Evolutionary conservation across 1,284 basidiomycete genomes (phyloP).

Genomic region (Polyporus tsugae): DNA sequence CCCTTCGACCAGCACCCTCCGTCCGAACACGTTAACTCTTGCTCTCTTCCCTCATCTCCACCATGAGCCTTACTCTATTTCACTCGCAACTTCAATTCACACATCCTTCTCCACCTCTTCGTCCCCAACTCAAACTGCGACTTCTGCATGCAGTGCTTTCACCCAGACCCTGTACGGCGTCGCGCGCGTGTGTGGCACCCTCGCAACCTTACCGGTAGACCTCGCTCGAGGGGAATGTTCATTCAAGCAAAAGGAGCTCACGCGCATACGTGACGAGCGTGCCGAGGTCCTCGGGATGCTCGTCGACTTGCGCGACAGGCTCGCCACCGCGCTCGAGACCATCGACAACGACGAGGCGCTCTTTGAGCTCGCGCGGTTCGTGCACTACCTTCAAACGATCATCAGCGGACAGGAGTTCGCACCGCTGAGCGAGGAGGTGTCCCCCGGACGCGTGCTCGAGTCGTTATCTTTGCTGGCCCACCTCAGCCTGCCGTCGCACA

Average conservation of each 20-base stretch:
- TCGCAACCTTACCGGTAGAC: slow-evolving; percentile 54
- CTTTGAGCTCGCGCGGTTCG: slow-evolving; percentile 28
- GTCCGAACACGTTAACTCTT: slow-evolving; percentile 57
- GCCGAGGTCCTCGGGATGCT: slow-evolving; percentile 70
- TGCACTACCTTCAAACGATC: slow-evolving; percentile 26
- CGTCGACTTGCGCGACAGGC: slow-evolving; percentile 56
- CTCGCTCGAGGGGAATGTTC: slow-evolving; percentile 71
- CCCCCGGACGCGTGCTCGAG: slow-evolving; percentile 25
- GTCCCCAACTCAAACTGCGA: slow-evolving; percentile 30
- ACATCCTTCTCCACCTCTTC: slow-evolving; percentile 25
- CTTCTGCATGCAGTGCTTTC: slow-evolving; percentile 31
- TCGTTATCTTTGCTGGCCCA: slow-evolving; percentile 35
- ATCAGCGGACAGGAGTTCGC: slow-evolving; percentile 24
- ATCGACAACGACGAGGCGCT: slow-evolving; percentile 24
- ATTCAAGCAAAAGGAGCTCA: slow-evolving; percentile 63
- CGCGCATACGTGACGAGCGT: slow-evolving; percentile 67
- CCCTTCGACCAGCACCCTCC: slow-evolving; percentile 50
- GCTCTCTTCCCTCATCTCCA: slow-evolving; percentile 71
- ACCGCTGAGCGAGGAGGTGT: slow-evolving; percentile 1
- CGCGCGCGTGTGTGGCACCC: slow-evolving; percentile 33
- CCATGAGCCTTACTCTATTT: slow-evolving; percentile 40
- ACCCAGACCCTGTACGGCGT: slow-evolving; percentile 25
- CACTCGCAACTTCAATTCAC: slow-evolving; percentile 29
- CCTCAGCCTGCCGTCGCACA: slow-evolving; percentile 41
- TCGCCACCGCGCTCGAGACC: slow-evolving; percentile 43